Percentiles rank a stretch among this genome's conserved stretches.
phyloP scores from a whole-genome alignment of 2,329 filamentous ascomycete species.

The Claviceps pusilla region DNA sequence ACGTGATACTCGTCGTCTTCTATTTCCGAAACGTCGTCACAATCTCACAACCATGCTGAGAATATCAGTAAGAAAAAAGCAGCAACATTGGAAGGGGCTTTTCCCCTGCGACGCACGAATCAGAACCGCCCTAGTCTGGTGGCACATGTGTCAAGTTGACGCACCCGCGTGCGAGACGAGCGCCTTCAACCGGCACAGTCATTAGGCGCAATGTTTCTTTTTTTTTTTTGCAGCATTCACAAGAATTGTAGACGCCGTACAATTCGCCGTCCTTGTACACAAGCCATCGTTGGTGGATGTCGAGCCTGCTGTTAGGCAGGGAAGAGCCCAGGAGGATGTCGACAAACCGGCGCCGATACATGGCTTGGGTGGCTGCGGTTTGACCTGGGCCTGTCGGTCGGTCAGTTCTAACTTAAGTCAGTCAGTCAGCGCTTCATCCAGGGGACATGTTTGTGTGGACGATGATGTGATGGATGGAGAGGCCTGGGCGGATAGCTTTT shows the following conservation, averaged over 20 bases:
- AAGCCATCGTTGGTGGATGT: too few relatives aligned
- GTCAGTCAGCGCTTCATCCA: background rate
- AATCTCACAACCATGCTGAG: background rate
- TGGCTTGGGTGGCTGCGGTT: background rate
- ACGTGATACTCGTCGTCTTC: background rate
- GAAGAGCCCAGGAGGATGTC: too few relatives aligned
- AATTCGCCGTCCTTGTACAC: background rate
- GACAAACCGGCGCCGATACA: background rate
- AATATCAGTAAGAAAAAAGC: background rate
- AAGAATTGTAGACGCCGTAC: background rate
- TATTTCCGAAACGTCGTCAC: background rate
- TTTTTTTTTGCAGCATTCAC: background rate
- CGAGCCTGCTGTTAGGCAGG: background rate
- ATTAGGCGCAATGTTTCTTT: background rate
- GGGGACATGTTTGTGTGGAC: too few relatives aligned
- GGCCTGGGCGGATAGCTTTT: background rate
- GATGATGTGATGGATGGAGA: too few relatives aligned
- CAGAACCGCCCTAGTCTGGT: background rate
- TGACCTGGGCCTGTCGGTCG: background rate
- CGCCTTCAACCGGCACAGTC: background rate
- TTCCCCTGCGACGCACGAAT: background rate
- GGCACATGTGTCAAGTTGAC: background rate
- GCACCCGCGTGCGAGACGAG: background rate
- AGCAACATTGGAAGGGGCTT: background rate
- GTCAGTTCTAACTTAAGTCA: too few relatives aligned